Evolutionary conservation across 2,329 filamentous ascomycete genomes (phyloP).

Genomic region (Cladosporium phlei): DNA sequence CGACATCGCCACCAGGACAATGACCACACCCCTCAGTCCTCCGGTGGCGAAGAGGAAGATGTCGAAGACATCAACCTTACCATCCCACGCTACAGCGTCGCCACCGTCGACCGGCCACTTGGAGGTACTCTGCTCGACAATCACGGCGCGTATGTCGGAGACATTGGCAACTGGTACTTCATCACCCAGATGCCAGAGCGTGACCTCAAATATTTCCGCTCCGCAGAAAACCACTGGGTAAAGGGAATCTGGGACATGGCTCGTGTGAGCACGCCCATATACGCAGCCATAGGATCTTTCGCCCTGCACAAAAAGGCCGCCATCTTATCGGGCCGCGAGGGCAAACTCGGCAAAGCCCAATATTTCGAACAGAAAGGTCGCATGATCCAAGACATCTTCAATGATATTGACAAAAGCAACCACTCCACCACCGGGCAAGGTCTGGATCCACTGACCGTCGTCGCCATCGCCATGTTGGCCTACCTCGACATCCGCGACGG

Average conservation of each 20-base stretch:
- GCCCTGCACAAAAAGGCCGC: conserved; percentile 8
- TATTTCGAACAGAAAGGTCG: conserved; percentile 6
- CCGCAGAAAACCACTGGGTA: conserved; percentile 8
- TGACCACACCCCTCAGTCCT: background rate
- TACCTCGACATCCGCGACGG: conserved; percentile 8
- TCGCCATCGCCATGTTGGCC: conserved; percentile 6
- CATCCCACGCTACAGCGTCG: background rate
- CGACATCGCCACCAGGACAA: background rate
- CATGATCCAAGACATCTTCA: conserved; percentile 7
- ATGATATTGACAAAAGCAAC: background rate
- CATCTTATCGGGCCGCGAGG: no score
- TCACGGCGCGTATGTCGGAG: conserved; percentile 6
- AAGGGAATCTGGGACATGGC: conserved; percentile 9
- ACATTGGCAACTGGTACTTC: conserved; percentile 9
- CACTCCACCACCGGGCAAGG: background rate
- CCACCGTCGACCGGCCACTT: background rate
- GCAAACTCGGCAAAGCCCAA: background rate
- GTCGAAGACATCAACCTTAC: conserved; percentile 1
- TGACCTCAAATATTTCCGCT: conserved; percentile 6
- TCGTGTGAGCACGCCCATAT: conserved; percentile 1
- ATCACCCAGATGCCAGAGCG: conserved; percentile 7
- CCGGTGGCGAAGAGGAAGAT: background rate
- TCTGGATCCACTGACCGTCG: background rate
- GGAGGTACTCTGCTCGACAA: background rate
- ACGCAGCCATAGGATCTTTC: background rate